Evolutionary conservation across 352 stramenopile genomes (phyloP).

Genomic region (Hyaloperonospora arabidopsidis): DNA sequence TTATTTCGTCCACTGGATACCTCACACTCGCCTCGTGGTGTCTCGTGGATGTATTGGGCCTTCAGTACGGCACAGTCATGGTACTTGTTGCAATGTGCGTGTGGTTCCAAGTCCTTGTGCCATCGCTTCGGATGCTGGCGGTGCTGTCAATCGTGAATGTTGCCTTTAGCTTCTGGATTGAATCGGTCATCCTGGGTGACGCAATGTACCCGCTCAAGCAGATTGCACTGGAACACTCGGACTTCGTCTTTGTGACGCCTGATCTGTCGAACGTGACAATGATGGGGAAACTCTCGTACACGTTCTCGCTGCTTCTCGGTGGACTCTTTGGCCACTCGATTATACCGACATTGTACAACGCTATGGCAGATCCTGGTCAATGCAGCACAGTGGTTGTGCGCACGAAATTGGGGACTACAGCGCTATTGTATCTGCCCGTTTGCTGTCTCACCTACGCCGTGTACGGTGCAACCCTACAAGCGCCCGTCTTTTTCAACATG

Average conservation of each 20-base stretch:
- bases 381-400: conserved; percentile 42
- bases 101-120: conserved; percentile 63
- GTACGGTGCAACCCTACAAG: conserved; percentile 65
- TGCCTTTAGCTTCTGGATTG: conserved; percentile 73
- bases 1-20: conserved; percentile 55
- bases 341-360: conserved; percentile 69
- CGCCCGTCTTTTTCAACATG: conserved; percentile 81
- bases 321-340: conserved; percentile 67
- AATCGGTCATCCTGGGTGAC: conserved; percentile 73
- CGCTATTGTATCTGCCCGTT: conserved; percentile 60
- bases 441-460: conserved; percentile 71
- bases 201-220: conserved; percentile 78
- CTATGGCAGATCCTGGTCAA: conserved; percentile 52
- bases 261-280: conserved; percentile 48
- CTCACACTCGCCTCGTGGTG: conserved; percentile 49
- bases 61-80: conserved; percentile 49
- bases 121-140: conserved; percentile 49
- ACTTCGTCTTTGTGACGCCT: conserved; percentile 59
- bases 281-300: conserved; percentile 62
- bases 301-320: conserved; percentile 52
- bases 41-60: conserved; percentile 50
- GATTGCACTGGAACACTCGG: conserved; percentile 50
- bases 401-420: conserved; percentile 45
- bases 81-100: conserved; percentile 39
- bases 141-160: conserved; percentile 65